Evolutionary conservation across 768 basidiomycete genomes (phyloP), one percentile per base, ranked within the genome.

Genomic region (Amanita molliuscula): DNA sequence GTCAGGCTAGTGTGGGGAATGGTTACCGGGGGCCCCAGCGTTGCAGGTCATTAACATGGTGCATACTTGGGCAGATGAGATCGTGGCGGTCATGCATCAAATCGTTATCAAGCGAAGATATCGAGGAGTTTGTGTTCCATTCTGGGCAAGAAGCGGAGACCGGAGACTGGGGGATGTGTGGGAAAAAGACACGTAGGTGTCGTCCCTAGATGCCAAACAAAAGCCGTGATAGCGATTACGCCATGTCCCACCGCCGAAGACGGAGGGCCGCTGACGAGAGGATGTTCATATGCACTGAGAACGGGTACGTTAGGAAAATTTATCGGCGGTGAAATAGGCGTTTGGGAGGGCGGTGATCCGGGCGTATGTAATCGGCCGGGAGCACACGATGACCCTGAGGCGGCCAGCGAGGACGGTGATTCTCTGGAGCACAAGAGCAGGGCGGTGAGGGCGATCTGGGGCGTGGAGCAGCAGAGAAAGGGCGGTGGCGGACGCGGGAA

Each of bases 341-440:
- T 44, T 44, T 44, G 41, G 41, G 41, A 23, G 41, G 23, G 8
- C 41, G 41, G 26, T 42, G 26, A 44, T 44, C 42, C 42, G 42
- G 42, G 15, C n/a, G 13, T 25, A 40, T 40, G 38, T 40, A 40
- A 40, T 40, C 38, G 10, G 41, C 6, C 21, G 11, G 25, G 47
- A n/a, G n/a, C n/a, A n/a, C n/a, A n/a, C 9, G 47, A 48, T 35
- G 20, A 13, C 31, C 26, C 31, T n/a, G 47, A 40, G 18, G 26
- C 16, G 20, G 26, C 4, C 18, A 25, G 20, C 5, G 35, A 26
- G 23, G 23, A 25, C 6, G 36, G 13, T 31, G 31, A 7, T 7
- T 8, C 5, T 10, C 13, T 31, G 4, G 36, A 18, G 18, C 18
- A 6, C 7, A n/a, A 7, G 41, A 26, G 23, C 3, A 2, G 41